Conservation (phyloP, 352 stramenopile genomes). For the Phytopythium montanum region DNA sequence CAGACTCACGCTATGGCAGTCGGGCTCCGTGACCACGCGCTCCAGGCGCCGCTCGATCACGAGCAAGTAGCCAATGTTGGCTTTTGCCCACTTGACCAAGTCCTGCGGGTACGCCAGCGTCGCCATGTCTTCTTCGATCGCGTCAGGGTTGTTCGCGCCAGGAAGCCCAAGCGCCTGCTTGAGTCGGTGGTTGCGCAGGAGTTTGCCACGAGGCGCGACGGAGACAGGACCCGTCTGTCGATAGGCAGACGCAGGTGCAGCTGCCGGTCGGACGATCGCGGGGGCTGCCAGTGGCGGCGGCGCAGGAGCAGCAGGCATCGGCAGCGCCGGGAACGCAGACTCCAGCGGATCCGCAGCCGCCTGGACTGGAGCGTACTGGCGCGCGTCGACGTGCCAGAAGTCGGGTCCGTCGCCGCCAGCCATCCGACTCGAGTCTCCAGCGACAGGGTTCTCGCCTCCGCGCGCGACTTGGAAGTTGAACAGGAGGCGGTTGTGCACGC, state of each 20-base stretch:
- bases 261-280: slow-evolving; percentile 30
- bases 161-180: slow-evolving; percentile 60
- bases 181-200: slow-evolving; percentile 65
- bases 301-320: slow-evolving; percentile 30
- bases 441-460: slow-evolving; percentile 50
- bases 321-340: slow-evolving; percentile 63
- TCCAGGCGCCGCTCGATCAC: slow-evolving; percentile 75
- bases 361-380: slow-evolving; percentile 17
- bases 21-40: slow-evolving; percentile 59
- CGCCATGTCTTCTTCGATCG: slow-evolving; percentile 79
- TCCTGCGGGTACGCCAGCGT: slow-evolving; percentile 56
- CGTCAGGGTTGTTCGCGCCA: slow-evolving; percentile 31
- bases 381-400: slow-evolving; percentile 52
- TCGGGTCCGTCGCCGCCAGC: slow-evolving; percentile 43
- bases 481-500: slow-evolving; percentile 62
- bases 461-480: slow-evolving; percentile 76
- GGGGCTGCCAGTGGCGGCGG: slow-evolving; percentile 36
- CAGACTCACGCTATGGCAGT: slow-evolving; percentile 72
- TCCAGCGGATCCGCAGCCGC: slow-evolving; percentile 30
- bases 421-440: slow-evolving; percentile 16
- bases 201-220: slow-evolving; percentile 40
- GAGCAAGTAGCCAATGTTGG: slow-evolving; percentile 61
- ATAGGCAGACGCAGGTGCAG: slow-evolving; percentile 14
- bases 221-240: slow-evolving; percentile 15
- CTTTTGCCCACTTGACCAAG: slow-evolving; percentile 69